Evolutionary conservation across 2,329 filamentous ascomycete genomes (phyloP), one percentile per base, ranked within the genome.

Genomic region (Fusarium phyllophilum): DNA sequence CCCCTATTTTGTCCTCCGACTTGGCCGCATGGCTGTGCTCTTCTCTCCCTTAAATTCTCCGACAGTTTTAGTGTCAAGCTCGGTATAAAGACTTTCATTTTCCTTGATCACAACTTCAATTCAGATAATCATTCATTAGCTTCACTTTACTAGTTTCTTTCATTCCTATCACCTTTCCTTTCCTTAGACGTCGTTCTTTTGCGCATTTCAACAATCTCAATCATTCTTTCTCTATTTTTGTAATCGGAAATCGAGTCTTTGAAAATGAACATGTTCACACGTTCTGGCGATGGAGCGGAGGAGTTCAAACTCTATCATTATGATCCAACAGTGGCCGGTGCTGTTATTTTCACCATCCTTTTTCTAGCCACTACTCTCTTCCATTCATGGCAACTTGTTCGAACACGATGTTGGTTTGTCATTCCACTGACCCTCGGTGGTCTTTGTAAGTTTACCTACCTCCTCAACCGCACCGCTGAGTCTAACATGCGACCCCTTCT

Each of bases 371-470:
- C 65, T 0, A 67, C 65, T 0, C 17, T 67, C 8, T 2, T 60
- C 1, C 65, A 67, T 1, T n/a, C n/a, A 3, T 67, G 65, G 65
- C 65, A 67, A 31, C 24, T 67, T 4, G 10, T 20, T 8, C 45
- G 45, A 17, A 45, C 26, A 11, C n/a, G 62, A 4, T 67, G 52
- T 5, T 67, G 65, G 65, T 67, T 67, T 4, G 46, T 66, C 0
- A 67, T 67, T 0, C 65, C 65, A 26, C 1, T 67, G 17, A 24
- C 45, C 0, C 17, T 60, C 11, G 65, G 65, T 3, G 65, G 65
- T 8, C 12, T 67, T 2, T n/a, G 65, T 67, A 29, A 15, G 62
- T 14, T 8, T 24, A 17, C 4, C n/a, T 17, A 6, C 7, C 2
- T 3, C 20, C 10, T 15, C 8, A 13, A 22, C 7, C 4, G 2